Evolutionary conservation across 2,329 filamentous ascomycete genomes (phyloP), one percentile per base, ranked within the genome.

Genomic region (Aspergillus tubingensis): DNA sequence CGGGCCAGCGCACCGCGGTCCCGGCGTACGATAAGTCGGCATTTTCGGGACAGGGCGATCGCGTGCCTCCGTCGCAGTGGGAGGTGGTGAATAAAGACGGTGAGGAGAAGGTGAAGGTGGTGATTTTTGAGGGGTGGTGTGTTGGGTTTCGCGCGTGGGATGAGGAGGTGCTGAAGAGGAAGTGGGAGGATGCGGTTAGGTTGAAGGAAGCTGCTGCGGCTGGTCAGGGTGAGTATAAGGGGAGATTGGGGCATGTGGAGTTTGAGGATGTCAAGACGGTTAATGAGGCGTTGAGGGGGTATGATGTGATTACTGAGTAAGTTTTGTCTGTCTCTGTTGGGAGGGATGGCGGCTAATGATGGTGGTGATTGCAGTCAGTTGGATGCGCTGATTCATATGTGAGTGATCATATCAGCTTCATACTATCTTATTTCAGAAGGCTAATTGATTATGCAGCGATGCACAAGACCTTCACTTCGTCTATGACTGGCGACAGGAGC

Each of bases 51-150:
- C 84, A 88, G 62, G 92, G 92, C 21, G 92, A 96, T 76, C 88
- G 92, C 53, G 80, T 85, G 1, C 85, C 88, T 0, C 77, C 84
- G 59, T 77, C 76, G 10, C 71, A 82, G 50, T 96, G 92, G 91
- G 77, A 82, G 25, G 76, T 84, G 23, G 75, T 81, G 27, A 82
- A 82, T 60, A 59, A 60, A 21, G 60, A 77, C 3, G 73, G 67
- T 1, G 61, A 76, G 32, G 54, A 69, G 8, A 73, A 68, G 43
- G 69, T 86, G 2, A 81, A 84, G 54, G 86, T 94, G 6, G 83
- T 96, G 21, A 85, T 96, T 54, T 88, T 96, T 64, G 92, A 97
- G 75, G 92, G 93, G 17, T 96, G 92, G 93, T 95, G 90, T 74
- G 87, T 96, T 11, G 93, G 92, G 2, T 96, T 96, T 77, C 86